phyloP scores from a whole-genome alignment of 225 moss, liverwort and hornwort genomes.

The Anthoceros angustus region DNA sequence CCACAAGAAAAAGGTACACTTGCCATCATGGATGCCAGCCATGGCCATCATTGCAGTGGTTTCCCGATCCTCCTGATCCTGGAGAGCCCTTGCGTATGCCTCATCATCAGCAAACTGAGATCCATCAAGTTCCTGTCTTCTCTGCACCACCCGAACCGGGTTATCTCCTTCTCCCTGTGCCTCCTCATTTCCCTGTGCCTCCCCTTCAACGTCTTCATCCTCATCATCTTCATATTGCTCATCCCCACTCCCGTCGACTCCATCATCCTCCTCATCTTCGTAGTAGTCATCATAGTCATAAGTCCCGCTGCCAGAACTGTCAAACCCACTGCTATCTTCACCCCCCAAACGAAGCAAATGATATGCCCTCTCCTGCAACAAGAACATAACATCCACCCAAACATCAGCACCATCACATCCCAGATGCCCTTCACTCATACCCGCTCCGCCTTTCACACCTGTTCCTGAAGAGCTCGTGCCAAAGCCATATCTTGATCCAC shows the following conservation, averaged over 20 bases:
- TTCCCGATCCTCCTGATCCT: constrained; percentile 66
- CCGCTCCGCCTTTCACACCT: constrained; percentile 17
- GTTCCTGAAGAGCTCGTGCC: constrained; percentile 61
- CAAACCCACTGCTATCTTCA: constrained; percentile 36
- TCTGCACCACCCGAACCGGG: constrained; percentile 13
- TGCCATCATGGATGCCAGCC: constrained; percentile 67
- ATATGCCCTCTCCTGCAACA: constrained; percentile 63
- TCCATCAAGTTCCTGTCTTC: constrained; percentile 39
- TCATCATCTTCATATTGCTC: constrained; percentile 24
- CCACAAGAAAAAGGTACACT: constrained; percentile 11
- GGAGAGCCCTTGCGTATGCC: constrained; percentile 64
- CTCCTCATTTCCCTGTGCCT: constrained; percentile 22
- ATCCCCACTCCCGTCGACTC: constrained; percentile 25
- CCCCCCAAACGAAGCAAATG: constrained; percentile 48
- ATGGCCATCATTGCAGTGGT: constrained; percentile 76
- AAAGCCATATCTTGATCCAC: constrained; percentile 64
- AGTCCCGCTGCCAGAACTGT: constrained; percentile 30
- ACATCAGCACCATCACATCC: no score
- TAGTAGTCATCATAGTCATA: constrained; percentile 20
- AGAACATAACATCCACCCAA: background rate
- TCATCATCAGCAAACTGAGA: constrained; percentile 57
- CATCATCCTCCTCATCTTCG: constrained; percentile 29
- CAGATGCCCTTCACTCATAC: no score
- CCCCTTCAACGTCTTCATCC: constrained; percentile 19
- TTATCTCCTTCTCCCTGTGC: constrained; percentile 17